Percentiles rank a stretch among this genome's conserved stretches.
Evolutionary conservation across 2,329 filamentous ascomycete species (phyloP).

Genomic region (Hysterium pulicare): DNA sequence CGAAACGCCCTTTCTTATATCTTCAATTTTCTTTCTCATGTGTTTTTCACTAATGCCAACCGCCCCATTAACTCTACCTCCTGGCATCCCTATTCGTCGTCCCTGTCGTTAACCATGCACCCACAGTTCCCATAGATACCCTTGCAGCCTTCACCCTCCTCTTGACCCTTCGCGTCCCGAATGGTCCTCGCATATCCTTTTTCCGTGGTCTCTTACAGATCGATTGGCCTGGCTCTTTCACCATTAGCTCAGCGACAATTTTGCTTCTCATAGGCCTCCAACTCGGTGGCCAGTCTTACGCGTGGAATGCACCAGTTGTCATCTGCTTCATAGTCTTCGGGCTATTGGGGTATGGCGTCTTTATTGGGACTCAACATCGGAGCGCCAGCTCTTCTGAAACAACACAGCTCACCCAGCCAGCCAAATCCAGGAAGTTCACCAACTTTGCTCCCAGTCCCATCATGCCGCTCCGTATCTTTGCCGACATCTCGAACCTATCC

Average conservation of each 20-base stretch:
- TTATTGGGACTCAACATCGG: slow-evolving; percentile 62
- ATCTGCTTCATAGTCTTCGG: slow-evolving; percentile 52
- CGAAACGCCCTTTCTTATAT: not conserved
- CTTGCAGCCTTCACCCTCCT: slow-evolving; percentile 48
- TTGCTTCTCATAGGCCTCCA: slow-evolving; percentile 53
- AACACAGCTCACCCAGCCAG: slow-evolving; percentile 57
- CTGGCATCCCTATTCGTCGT: too few species aligned
- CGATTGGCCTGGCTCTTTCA: slow-evolving; percentile 52
- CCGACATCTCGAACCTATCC: slow-evolving; percentile 53
- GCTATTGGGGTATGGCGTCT: slow-evolving; percentile 41
- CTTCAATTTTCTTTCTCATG: slow-evolving; percentile 19
- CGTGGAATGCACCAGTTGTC: slow-evolving; percentile 50
- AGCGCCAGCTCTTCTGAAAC: too few species aligned
- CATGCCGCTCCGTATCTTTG: slow-evolving; percentile 68
- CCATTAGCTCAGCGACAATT: slow-evolving; percentile 47
- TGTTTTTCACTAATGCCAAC: not conserved
- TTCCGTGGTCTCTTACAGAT: slow-evolving; percentile 47
- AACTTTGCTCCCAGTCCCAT: too few species aligned
- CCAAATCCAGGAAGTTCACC: slow-evolving; percentile 56
- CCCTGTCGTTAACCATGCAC: slow-evolving; percentile 43
- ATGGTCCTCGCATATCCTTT: slow-evolving; percentile 49
- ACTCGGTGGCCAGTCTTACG: slow-evolving; percentile 47
- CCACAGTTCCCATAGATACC: slow-evolving; percentile 48
- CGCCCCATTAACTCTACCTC: too few species aligned
- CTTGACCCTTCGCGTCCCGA: slow-evolving; percentile 52